Evolutionary conservation across 352 stramenopile species (phyloP), one percentile per base, ranked within the genome.

Genomic region (Thalassiosira mediterranea): DNA sequence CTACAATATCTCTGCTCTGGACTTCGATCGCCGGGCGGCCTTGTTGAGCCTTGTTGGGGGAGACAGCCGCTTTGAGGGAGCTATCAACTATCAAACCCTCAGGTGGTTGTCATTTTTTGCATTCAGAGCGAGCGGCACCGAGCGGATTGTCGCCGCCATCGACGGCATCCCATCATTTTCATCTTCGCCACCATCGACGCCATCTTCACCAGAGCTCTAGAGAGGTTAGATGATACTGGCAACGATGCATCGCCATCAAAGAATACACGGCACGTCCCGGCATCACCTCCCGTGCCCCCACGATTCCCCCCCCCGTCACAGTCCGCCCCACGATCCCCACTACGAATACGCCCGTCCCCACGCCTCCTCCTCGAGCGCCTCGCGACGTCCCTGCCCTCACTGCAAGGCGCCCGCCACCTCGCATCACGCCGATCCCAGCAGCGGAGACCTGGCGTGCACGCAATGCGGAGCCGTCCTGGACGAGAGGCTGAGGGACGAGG

Each of bases 381-480:
- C 53, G 10, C 17, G 8, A 19, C 47, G 13, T 38, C 47, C 61
- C 38, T 81, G 72, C n/a, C 72, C 65, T 0, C 11, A 72, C 52
- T 81, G 72, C 52, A 5, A 13, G n/a, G 21, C 59, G 13, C 46
- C 58, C 2, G 5, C 65, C 58, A 60, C 60, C 26, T 47, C 44
- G 1, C 64, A 69, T 17, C 46, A 61, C 31, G 51, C 26, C 21
- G 74, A 77, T 31, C 1, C 1, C 4, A 26, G 34, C 38, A 28
- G 34, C 15, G 87, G 82, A 13, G 87, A 92, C 65, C 66, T 75
- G 7, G 65, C 89, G 15, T 92, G 87, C 60, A 91, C 82, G 0
- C 57, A 63, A 13, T 92, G 87, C 72, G 87, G 87, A 1, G 66
- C 84, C n/a, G 84, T 92, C 11, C 63, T 87, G 0, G 83, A 88